phyloP scores from a whole-genome alignment of 2,329 filamentous ascomycete species.

The Phyllosticta citriasiana region DNA sequence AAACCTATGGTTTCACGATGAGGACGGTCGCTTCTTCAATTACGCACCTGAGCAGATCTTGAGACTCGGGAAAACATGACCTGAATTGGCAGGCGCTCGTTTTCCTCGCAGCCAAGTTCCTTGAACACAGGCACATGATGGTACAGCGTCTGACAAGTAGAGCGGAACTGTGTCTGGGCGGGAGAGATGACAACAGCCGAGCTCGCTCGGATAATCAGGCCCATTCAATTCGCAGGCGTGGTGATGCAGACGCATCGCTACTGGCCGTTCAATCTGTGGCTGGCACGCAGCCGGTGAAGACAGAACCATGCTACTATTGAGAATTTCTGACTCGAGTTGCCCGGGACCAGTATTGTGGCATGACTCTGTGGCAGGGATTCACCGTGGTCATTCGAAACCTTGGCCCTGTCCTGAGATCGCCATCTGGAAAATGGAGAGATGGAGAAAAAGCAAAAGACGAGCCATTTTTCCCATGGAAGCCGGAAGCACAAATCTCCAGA shows the following conservation, averaged over 20 bases:
- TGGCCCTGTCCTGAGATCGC: not conserved
- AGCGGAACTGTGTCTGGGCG: not conserved
- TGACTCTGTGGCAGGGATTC: not conserved
- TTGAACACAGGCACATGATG: not conserved
- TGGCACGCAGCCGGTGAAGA: not conserved
- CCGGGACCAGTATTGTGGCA: not conserved
- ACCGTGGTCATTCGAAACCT: not conserved
- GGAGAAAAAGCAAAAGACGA: not conserved
- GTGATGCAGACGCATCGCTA: not conserved
- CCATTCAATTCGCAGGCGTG: not conserved
- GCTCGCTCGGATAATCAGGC: not conserved
- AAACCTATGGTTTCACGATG: not conserved
- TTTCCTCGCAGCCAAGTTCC: not conserved
- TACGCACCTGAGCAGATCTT: not conserved
- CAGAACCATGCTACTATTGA: not conserved
- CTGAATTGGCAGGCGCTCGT: not conserved
- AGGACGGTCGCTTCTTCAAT: not conserved
- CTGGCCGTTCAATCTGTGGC: not conserved
- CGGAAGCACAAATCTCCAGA: not conserved
- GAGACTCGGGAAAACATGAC: not conserved
- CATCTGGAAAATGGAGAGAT: not conserved
- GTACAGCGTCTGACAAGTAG: not conserved
- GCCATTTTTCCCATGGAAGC: not conserved
- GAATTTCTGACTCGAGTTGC: not conserved
- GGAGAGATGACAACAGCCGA: not conserved